These are phyloP conservation scores for Phytopythium mirpurense DNA, from an alignment of 352 stramenopile genomes.

Conservation along the genomic window DNA sequence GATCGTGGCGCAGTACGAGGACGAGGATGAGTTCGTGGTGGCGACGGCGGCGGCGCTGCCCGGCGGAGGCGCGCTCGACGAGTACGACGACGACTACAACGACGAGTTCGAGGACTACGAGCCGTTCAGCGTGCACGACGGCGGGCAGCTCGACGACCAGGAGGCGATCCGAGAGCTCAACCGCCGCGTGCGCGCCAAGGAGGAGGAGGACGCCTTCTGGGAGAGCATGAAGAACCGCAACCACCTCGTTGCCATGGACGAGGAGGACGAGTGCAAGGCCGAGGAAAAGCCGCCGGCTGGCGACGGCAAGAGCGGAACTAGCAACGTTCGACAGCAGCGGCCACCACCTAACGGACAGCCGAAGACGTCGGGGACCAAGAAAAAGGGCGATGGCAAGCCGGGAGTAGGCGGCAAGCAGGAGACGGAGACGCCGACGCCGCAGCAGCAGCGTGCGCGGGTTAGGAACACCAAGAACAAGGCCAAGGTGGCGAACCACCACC, in stretches of 20 bases:
- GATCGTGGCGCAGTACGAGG: conserved; percentile 42
- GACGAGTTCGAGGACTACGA: conserved; percentile 84
- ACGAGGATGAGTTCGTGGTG: conserved; percentile 31
- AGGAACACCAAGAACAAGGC: conserved; percentile 74
- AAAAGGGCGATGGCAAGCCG: conserved; percentile 24
- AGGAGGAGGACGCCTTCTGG: conserved; percentile 66
- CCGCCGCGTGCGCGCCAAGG: conserved; percentile 37
- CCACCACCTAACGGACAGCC: neutral
- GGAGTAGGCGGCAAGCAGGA: conserved; percentile 15
- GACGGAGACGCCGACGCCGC: conserved; percentile 14
- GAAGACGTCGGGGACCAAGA: conserved; percentile 8
- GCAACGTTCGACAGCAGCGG: neutral
- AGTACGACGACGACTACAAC: conserved; percentile 85
- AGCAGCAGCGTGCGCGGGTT: conserved; percentile 42
- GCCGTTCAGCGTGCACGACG: conserved; percentile 47
- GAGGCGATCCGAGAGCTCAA: conserved; percentile 55
- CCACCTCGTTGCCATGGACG: conserved; percentile 10
- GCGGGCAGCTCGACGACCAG: conserved; percentile 35
- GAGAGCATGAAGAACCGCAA: conserved; percentile 67
- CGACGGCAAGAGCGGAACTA: neutral
- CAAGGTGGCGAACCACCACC: conserved; percentile 76
- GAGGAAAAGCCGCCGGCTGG: conserved; percentile 15
- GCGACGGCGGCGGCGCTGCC: neutral
- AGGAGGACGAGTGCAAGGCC: conserved; percentile 17
- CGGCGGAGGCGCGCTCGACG: conserved; percentile 24